These are phyloP conservation scores for Echria macrotheca DNA, from an alignment of 495 filamentous ascomycete genomes.

Conservation along the genomic window DNA sequence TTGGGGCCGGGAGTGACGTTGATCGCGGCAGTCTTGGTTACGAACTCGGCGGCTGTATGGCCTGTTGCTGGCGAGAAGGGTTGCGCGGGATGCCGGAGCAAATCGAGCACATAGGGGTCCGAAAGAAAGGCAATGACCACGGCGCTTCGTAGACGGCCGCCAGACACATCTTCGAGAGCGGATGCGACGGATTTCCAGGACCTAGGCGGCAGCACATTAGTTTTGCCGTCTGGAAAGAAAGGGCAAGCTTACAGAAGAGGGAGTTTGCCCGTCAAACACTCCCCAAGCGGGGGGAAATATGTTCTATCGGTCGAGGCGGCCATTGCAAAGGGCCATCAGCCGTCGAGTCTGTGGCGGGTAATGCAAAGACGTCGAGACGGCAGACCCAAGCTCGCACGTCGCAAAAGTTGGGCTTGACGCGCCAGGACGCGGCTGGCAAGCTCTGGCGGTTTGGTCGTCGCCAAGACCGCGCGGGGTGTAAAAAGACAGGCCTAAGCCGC, in stretches of 20 bases:
- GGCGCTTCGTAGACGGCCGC: slow-evolving; percentile 41
- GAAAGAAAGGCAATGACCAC: slow-evolving; percentile 59
- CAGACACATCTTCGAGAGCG: slow-evolving; percentile 52
- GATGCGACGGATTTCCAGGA: slow-evolving; percentile 73
- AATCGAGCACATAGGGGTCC: slow-evolving; percentile 57
- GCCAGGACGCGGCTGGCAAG: slow-evolving; percentile 19
- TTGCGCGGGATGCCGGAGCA: slow-evolving; percentile 59
- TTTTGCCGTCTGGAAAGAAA: slow-evolving; percentile 41
- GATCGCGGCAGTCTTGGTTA: slow-evolving; percentile 86
- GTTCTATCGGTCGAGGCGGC: slow-evolving; percentile 48
- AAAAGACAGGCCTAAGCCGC: too few relatives aligned
- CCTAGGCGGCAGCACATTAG: slow-evolving; percentile 52
- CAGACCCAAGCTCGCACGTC: slow-evolving; percentile 2
- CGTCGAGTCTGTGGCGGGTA: slow-evolving; percentile 3
- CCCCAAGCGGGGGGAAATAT: slow-evolving; percentile 45
- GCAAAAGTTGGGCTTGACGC: slow-evolving; percentile 12
- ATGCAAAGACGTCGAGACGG: slow-evolving; percentile 8
- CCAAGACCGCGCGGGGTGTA: too few relatives aligned
- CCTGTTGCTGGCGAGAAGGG: slow-evolving; percentile 55
- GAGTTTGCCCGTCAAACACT: slow-evolving; percentile 41
- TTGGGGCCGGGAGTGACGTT: slow-evolving; percentile 68
- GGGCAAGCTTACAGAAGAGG: slow-evolving; percentile 47
- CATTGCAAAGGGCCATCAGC: slow-evolving; percentile 55
- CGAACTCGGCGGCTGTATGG: slow-evolving; percentile 66
- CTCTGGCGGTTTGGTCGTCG: not conserved